Conservation (phyloP, 805 yeast genomes). For the Saturnispora galanensis region DNA sequence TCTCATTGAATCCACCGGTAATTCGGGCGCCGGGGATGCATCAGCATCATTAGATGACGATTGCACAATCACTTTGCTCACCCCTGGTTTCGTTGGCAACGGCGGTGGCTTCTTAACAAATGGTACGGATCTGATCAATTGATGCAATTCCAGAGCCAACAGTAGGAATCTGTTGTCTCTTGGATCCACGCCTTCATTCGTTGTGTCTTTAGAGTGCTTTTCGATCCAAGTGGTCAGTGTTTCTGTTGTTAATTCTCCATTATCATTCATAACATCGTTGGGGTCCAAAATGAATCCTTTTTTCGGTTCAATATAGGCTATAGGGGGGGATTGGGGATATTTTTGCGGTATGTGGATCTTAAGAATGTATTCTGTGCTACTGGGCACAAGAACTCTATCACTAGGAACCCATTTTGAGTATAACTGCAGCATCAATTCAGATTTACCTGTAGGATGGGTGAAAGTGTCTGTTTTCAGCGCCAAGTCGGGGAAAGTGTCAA, state of each 20-base stretch:
- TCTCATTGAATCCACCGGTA: not conserved
- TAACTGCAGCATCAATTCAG: constrained; percentile 51
- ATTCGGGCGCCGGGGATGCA: constrained; percentile 5
- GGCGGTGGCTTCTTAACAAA: constrained; percentile 15
- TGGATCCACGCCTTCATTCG: constrained; percentile 20
- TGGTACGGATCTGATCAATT: not conserved
- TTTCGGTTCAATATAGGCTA: constrained; percentile 40
- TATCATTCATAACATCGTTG: constrained; percentile 57
- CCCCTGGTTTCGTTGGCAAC: constrained; percentile 23
- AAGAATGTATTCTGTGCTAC: constrained; percentile 28
- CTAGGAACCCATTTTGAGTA: constrained; percentile 34
- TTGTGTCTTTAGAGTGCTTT: constrained; percentile 12
- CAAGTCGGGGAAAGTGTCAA: constrained; percentile 43
- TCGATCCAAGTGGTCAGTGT: constrained; percentile 47
- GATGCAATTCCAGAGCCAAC: constrained; percentile 14
- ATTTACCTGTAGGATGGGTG: constrained; percentile 46
- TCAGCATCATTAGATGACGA: not conserved
- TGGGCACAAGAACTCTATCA: not conserved
- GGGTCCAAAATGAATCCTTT: constrained; percentile 45
- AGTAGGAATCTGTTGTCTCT: constrained; percentile 21
- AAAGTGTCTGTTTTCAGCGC: constrained; percentile 61
- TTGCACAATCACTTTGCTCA: no score
- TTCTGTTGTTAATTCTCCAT: constrained; percentile 66
- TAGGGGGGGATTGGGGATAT: constrained; percentile 63
- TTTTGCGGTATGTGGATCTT: constrained; percentile 60